Evolutionary conservation across 306 rosid species (phyloP).

Genomic region (Prosopis cineraria): DNA sequence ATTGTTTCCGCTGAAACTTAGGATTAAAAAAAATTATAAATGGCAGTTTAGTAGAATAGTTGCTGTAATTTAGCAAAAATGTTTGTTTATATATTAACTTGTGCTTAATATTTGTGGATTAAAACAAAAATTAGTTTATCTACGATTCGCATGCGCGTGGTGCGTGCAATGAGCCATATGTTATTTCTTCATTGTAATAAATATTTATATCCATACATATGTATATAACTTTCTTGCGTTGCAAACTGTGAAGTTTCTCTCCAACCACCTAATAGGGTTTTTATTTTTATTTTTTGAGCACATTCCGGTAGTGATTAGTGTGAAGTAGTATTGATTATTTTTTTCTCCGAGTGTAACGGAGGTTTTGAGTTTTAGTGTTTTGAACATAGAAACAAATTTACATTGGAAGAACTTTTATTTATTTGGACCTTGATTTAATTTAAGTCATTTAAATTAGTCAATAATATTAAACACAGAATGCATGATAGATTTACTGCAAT

Average conservation of each 20-base stretch:
- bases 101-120: background rate
- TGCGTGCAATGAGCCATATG: background rate
- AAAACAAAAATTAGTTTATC: background rate
- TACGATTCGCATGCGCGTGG: background rate
- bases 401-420: no score
- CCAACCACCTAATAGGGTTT: background rate
- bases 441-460: no score
- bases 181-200: no score
- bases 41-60: background rate
- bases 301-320: background rate
- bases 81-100: background rate
- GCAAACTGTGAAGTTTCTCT: background rate
- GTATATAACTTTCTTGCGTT: no score
- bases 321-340: no score
- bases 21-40: background rate
- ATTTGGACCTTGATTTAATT: no score
- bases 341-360: background rate
- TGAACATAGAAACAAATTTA: no score
- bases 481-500: no score
- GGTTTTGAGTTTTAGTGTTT: no score
- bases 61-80: background rate
- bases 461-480: no score
- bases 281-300: background rate
- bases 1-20: background rate
- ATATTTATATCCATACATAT: no score